Evolutionary conservation across 2,329 filamentous ascomycete genomes (phyloP).

Genomic region (Keithomyces neogunnii): DNA sequence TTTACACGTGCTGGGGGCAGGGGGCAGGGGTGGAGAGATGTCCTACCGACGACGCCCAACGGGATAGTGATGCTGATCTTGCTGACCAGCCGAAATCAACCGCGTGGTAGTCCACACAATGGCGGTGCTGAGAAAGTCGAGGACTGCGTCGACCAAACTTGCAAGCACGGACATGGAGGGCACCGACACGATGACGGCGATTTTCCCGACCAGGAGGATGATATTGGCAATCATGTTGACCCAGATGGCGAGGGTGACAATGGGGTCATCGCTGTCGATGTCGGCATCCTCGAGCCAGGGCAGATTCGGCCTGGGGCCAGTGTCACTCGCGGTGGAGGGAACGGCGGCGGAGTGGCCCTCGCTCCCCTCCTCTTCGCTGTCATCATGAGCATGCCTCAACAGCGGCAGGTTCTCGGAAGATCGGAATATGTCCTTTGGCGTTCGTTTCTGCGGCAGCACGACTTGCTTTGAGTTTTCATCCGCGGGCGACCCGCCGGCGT

Average conservation of each 20-base stretch:
- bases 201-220: conserved; percentile 66
- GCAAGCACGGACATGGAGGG: conserved; percentile 76
- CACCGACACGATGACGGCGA: conserved; percentile 67
- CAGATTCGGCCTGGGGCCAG: conserved; percentile 45
- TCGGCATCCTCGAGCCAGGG: conserved; percentile 66
- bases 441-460: conserved; percentile 57
- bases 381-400: conserved; percentile 38
- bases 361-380: conserved; percentile 24
- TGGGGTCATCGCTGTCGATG: conserved; percentile 60
- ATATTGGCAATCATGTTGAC: conserved; percentile 75
- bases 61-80: conserved; percentile 68
- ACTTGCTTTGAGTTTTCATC: conserved; percentile 8
- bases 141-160: conserved; percentile 67
- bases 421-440: conserved; percentile 79
- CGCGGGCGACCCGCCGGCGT: conserved; percentile 21
- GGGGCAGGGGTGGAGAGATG: not conserved
- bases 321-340: conserved; percentile 12
- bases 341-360: conserved; percentile 20
- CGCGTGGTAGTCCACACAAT: conserved; percentile 74
- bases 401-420: conserved; percentile 61
- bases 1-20: not conserved
- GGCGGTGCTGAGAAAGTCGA: conserved; percentile 73
- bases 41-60: conserved; percentile 57
- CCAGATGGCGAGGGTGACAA: conserved; percentile 83
- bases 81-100: conserved; percentile 55